Conservation (phyloP, 495 filamentous ascomycete species). For the Sordaria brevicollis region DNA sequence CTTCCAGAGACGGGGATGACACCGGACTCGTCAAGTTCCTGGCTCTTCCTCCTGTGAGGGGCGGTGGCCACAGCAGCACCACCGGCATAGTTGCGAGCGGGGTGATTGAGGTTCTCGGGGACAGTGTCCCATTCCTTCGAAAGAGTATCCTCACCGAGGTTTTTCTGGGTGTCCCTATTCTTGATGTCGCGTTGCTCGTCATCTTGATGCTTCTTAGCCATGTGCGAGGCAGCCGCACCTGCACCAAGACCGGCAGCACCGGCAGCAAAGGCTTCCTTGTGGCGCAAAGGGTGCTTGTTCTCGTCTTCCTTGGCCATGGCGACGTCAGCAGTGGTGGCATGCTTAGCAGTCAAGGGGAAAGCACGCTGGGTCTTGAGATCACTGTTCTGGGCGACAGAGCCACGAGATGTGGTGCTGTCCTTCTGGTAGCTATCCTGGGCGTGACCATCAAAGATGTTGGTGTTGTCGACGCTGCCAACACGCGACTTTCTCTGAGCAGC, state of each 20-base stretch:
- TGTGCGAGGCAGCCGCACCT: slow-evolving; percentile 5
- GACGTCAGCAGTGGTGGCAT: neutral
- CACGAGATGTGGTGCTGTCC: neutral
- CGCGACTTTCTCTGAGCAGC: neutral
- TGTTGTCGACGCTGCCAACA: neutral
- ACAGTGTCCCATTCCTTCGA: neutral
- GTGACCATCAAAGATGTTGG: neutral
- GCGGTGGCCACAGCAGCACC: neutral
- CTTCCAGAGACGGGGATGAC: neutral
- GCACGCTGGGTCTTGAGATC: neutral
- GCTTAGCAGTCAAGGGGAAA: neutral
- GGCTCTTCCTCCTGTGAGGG: neutral
- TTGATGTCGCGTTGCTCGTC: neutral
- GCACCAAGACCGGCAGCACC: slow-evolving; percentile 9
- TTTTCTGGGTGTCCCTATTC: neutral
- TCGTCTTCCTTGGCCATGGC: neutral
- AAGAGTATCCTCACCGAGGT: slow-evolving; percentile 1
- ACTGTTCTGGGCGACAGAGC: neutral
- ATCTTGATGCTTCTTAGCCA: slow-evolving; percentile 9
- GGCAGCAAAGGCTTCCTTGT: neutral
- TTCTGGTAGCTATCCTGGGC: neutral
- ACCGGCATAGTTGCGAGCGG: neutral
- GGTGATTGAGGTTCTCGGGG: neutral
- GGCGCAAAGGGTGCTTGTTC: neutral
- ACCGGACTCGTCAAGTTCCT: neutral